These are phyloP conservation scores for rapeseed (Brassica napus) DNA, from an alignment of 345 rosid genomes.

Conservation along the genomic window DNA sequence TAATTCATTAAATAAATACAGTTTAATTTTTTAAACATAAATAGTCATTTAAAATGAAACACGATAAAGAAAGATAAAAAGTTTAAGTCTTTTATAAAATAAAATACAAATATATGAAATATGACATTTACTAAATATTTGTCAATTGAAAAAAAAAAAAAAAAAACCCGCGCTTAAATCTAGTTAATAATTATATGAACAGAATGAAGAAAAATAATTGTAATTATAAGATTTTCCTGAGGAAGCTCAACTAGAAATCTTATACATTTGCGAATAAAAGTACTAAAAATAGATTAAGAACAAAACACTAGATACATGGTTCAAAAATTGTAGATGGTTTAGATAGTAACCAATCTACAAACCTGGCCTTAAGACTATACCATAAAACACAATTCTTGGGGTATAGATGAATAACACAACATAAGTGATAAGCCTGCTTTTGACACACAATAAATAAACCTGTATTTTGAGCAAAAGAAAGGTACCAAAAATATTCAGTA, in stretches of 20 bases:
- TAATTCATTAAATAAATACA: no score
- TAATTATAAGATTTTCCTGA: not conserved
- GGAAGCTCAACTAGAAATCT: constrained; percentile 16
- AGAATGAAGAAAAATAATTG: not conserved
- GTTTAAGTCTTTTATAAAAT: no score
- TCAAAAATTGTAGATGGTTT: not conserved
- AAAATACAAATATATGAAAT: no score
- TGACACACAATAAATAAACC: not conserved
- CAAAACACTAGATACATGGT: not conserved
- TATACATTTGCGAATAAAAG: not conserved
- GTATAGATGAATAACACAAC: not conserved
- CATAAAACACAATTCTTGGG: not conserved
- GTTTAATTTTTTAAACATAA: no score
- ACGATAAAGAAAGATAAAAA: no score
- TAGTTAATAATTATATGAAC: not conserved
- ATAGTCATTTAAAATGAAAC: no score
- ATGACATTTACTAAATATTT: no score
- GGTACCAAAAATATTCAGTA: not conserved
- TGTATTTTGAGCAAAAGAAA: not conserved
- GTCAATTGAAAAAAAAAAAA: no score
- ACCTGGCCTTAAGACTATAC: not conserved
- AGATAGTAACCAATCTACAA: not conserved
- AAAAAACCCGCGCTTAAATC: no score
- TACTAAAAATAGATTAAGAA: not conserved
- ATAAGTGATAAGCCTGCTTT: not conserved